Base-by-base conservation (phyloP, 2,329 filamentous ascomycete genomes). In the Canariomyces notabilis region DNA sequence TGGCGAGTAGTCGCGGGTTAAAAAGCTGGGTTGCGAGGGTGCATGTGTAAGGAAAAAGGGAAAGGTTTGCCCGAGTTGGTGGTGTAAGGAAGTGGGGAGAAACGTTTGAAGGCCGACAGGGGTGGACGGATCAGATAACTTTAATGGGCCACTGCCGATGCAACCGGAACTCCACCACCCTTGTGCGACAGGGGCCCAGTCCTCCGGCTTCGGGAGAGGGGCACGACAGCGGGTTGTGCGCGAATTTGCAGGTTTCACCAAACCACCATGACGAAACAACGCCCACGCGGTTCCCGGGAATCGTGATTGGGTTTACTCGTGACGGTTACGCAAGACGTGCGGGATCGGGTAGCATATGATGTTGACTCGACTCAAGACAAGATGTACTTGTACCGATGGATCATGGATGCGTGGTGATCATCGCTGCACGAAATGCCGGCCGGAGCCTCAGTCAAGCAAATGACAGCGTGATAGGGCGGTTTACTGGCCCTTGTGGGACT, bases 71-170 rank as follows among this genome's bases (percentile, higher is more conserved):
- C 22, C 16, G 29, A 18, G 37, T 47, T 33, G 22, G 37, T 36
- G 32, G 32, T n/a, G 37, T 34, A n/a, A 37, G 16, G 19, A 14
- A 26, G 39, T 43, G 36, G 45, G 40, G 39, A 34, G 19, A 37
- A 21, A 33, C 22, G 29, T 12, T 21, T 6, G 19, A 20, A 19
- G 11, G 29, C 20, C 19, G 43, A 39, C 43, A 45, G 34, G 44
- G 45, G 39, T 34, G 12, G 36, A 44, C 46, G 41, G 46, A 48
- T 48, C 46, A 39, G 46, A 48, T 48, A 48, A 48, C 37, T 40
- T 40, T 44, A 44, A 40, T 48, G 46, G 35, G 39, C 11, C 19
- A 14, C 19, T 37, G 23, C 31, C 16, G 20, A 35, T 31, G 29
- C 20, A 38, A 9, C 29, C n/a, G 29, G 26, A 36, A 29, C n/a